Evolutionary conservation across 345 rosid species (phyloP).

Genomic region (Salix dunnii): DNA sequence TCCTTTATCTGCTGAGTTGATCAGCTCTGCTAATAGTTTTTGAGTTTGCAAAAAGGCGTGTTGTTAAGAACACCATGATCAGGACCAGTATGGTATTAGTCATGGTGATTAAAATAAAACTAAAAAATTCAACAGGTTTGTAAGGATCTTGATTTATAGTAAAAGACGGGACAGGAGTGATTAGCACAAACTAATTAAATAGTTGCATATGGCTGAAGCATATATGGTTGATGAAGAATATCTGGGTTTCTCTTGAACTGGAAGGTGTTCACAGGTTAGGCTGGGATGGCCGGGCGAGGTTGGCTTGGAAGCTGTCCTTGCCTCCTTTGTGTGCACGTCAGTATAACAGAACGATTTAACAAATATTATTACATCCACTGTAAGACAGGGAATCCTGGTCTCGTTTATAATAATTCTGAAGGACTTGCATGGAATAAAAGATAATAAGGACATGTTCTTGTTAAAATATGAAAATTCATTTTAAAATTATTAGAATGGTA

Average conservation of each 20-base stretch:
- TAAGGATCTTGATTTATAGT: not conserved
- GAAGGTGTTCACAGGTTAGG: conserved; percentile 24
- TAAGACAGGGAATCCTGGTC: not conserved
- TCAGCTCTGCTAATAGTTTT: conserved; percentile 58
- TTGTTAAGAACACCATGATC: conserved; percentile 14
- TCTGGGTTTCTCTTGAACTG: conserved; percentile 22
- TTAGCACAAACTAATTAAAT: conserved; percentile 5
- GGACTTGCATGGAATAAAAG: not conserved
- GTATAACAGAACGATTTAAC: not conserved
- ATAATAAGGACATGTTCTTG: too few relatives aligned
- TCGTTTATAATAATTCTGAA: not conserved
- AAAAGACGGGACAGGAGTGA: not conserved
- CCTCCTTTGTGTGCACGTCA: conserved; percentile 22
- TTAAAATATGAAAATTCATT: too few relatives aligned
- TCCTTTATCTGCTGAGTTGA: too few relatives aligned
- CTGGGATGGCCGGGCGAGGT: conserved; percentile 3
- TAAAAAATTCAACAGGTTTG: too few relatives aligned
- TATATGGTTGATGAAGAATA: conserved; percentile 6
- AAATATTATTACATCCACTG: too few relatives aligned
- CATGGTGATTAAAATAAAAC: conserved; percentile 19
- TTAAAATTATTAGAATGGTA: too few relatives aligned
- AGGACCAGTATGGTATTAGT: conserved; percentile 1
- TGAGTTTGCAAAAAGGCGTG: conserved; percentile 22
- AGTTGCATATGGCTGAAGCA: conserved; percentile 27
- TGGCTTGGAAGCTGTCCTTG: conserved; percentile 10